Evolutionary conservation across 1,139 yeast genomes (phyloP), one percentile per base, ranked within the genome.

Genomic region (Blastobotrys capitulatus): DNA sequence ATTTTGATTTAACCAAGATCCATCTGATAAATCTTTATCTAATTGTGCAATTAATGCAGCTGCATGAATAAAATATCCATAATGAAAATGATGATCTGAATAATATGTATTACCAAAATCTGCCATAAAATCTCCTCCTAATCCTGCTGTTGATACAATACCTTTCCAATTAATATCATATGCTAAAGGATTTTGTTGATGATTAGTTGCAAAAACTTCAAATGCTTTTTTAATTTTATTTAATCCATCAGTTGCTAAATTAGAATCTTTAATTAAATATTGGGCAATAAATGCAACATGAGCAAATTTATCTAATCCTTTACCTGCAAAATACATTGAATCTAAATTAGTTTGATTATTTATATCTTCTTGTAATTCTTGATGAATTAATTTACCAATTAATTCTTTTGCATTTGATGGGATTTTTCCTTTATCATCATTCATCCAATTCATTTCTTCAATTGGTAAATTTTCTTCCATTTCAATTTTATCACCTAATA

Each of bases 21-120:
- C 84, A 37, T 79, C 80, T 31, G 66, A 62, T 19, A 19, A 69
- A 16, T 68, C 38, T 27, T 25, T 4, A 32, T 49, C 52, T 18
- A 49, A 26, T 18, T 32, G 40, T 12, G 83, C 89, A 49, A 83
- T 74, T 38, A 82, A 73, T 1, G 90, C 89, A 10, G 88, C 88
- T 7, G 88, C 83, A 58, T 83, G 88, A 50, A 83, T 73, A 53
- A 77, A 77, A 63, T 83, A 83, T 16, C 88, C 88, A 60, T 81
- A 83, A 60, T 83, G 89, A 77, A 82, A 83, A 60, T 83, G 88
- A 61, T 80, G 89, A 64, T 83, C 89, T 58, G 83, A 82, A 65
- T 83, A 83, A 63, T 75, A 79, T 12, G 81, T 73, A 54, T 80
- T 71, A 16, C 89, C 90, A 62, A 71, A 83, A 57, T 82, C 85